A percentile compares a stretch with the other conserved stretches of the same genome.
Evolutionary conservation across 495 filamentous ascomycete species (phyloP).

Genomic region (Penicillium robsamsonii): DNA sequence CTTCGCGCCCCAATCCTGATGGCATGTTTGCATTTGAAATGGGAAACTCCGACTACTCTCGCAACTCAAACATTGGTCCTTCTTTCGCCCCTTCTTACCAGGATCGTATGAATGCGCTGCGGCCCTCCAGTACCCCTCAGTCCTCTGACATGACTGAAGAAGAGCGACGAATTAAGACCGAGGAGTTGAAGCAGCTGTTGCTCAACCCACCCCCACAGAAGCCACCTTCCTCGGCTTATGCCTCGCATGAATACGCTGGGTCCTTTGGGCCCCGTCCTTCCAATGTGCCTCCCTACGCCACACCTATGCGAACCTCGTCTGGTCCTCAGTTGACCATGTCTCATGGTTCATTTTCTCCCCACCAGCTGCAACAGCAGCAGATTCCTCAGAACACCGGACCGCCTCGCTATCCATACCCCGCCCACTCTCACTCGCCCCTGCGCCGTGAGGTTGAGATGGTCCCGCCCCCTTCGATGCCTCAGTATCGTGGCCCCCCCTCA

Average conservation of each 20-base stretch:
- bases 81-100: slow-evolving; percentile 67
- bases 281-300: slow-evolving; percentile 37
- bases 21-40: slow-evolving; percentile 68
- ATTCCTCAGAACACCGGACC: slow-evolving; percentile 16
- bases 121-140: slow-evolving; percentile 29
- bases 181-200: slow-evolving; percentile 48
- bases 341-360: slow-evolving; percentile 12
- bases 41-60: slow-evolving; percentile 46
- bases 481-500: slow-evolving; percentile 7
- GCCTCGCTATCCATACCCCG: slow-evolving; percentile 14
- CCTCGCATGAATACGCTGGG: slow-evolving; percentile 15
- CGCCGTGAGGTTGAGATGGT: slow-evolving; percentile 23
- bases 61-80: slow-evolving; percentile 53
- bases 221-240: slow-evolving; percentile 31
- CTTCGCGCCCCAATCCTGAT: slow-evolving; percentile 33
- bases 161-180: slow-evolving; percentile 44
- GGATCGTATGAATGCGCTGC: slow-evolving; percentile 61
- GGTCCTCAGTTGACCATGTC: slow-evolving; percentile 33
- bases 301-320: slow-evolving; percentile 38
- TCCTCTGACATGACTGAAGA: slow-evolving; percentile 34
- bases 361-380: slow-evolving; percentile 11
- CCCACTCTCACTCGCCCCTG: slow-evolving; percentile 26
- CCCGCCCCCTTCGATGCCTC: slow-evolving; percentile 14
- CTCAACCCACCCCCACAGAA: slow-evolving; percentile 46
- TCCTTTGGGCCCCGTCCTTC: slow-evolving; percentile 16